phyloP scores from a whole-genome alignment of 2,329 filamentous ascomycete genomes.

The Penicillium rolfsii region DNA sequence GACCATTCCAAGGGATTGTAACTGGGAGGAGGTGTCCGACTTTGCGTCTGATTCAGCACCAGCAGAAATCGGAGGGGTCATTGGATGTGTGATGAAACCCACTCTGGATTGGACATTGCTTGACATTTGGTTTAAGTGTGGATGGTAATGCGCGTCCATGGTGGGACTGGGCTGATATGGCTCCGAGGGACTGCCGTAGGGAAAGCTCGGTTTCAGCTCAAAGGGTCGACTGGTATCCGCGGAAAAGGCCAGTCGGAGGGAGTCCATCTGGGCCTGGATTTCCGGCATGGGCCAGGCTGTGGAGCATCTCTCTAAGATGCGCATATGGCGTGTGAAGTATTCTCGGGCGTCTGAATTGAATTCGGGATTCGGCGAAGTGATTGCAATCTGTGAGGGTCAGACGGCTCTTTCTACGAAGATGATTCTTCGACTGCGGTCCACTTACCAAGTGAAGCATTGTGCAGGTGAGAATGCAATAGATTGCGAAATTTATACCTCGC shows the following conservation, averaged over 20 bases:
- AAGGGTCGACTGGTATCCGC: conserved; percentile 83
- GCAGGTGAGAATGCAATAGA: conserved; percentile 90
- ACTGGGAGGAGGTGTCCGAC: conserved; percentile 71
- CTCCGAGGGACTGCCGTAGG: conserved; percentile 77
- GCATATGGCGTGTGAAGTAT: conserved; percentile 92
- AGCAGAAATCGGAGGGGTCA: conserved; percentile 78
- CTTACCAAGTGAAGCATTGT: conserved; percentile 90
- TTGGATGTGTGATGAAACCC: conserved; percentile 65
- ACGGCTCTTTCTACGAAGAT: not conserved
- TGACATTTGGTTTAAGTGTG: conserved; percentile 54
- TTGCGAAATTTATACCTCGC: conserved; percentile 89
- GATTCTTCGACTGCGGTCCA: conserved; percentile 26
- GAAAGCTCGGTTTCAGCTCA: conserved; percentile 83
- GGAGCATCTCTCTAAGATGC: conserved; percentile 84
- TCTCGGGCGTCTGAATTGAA: conserved; percentile 82
- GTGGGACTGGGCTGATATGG: conserved; percentile 65
- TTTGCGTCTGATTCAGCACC: conserved; percentile 70
- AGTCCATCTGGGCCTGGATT: conserved; percentile 86
- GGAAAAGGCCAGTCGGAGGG: conserved; percentile 87
- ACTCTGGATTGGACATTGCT: conserved; percentile 53
- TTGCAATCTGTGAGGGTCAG: conserved; percentile 68
- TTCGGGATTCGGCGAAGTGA: conserved; percentile 89
- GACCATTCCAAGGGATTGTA: conserved; percentile 59
- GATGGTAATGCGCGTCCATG: conserved; percentile 52
- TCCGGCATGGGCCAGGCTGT: conserved; percentile 85